Evolutionary conservation across 1,284 basidiomycete species (phyloP).

Genomic region (Irpex lacteus): DNA sequence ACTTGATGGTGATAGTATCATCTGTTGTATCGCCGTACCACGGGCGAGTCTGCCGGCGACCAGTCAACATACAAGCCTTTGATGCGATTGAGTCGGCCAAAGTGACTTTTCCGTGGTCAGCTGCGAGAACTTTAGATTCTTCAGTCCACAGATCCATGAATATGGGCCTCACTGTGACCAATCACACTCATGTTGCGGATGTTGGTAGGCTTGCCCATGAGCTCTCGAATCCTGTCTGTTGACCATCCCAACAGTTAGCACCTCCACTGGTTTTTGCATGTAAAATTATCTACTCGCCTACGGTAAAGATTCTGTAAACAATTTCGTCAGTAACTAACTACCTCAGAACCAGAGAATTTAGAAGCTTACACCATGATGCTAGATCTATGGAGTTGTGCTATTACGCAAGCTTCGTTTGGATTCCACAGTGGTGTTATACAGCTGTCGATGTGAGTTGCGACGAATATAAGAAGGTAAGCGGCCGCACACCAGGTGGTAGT

Average conservation of each 20-base stretch:
- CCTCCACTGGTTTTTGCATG: background rate
- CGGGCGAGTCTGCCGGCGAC: constrained; percentile 94
- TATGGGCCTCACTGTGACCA: constrained; percentile 73
- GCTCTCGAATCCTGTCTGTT: constrained; percentile 82
- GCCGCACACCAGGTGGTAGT: constrained; percentile 25
- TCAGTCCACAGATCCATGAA: constrained; percentile 4
- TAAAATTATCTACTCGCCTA: constrained; percentile 64
- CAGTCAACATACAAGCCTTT: constrained; percentile 87
- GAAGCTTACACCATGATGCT: constrained; percentile 73
- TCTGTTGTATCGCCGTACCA: constrained; percentile 99
- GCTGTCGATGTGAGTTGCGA: constrained; percentile 19
- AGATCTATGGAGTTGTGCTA: constrained; percentile 37
- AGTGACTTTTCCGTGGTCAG: constrained; percentile 99
- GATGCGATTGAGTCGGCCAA: constrained; percentile 98
- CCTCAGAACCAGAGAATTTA: constrained; percentile 4
- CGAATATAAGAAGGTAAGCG: constrained; percentile 20
- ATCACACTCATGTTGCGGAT: constrained; percentile 99
- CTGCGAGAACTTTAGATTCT: constrained; percentile 37
- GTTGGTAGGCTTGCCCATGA: constrained; percentile 91
- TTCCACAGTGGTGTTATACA: constrained; percentile 7
- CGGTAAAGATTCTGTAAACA: constrained; percentile 76
- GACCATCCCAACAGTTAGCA: background rate
- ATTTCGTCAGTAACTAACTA: constrained; percentile 34
- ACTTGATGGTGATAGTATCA: constrained; percentile 99
- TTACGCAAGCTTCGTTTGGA: constrained; percentile 23